Evolutionary conservation across 768 basidiomycete genomes (phyloP), one percentile per base, ranked within the genome.

Genomic region (Pleurotus platypus): DNA sequence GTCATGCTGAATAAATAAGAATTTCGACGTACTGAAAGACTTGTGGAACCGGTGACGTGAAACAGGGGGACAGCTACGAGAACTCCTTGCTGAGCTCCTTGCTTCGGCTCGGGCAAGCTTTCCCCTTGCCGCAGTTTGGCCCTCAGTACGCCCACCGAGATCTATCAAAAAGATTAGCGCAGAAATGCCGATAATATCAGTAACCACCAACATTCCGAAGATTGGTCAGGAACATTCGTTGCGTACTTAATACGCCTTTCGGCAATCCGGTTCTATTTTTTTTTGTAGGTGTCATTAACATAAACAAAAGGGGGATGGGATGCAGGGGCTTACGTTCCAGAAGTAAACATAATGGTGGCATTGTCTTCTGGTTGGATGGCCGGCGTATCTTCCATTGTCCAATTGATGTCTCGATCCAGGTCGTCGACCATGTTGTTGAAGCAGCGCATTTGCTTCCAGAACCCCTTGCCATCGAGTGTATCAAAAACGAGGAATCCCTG

Each of bases 61-160:
- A 86, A 85, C 7, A 86, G 66, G 1, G 84, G 84, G 0, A 83
- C 80, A n/a, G 78, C 72, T 26, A 84, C 64, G 38, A 84, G 63
- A 35, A 73, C 62, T 9, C 73, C 77, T 57, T 70, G 74, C 64
- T 78, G 77, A 5, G 75, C 71, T 5, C 71, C 77, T n/a, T 66
- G 51, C 2, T 67, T 59, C 4, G 67, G 62, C 2, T 62, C 59
- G 11, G 72, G 63, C 18, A 76, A 64, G 38, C 66, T 59, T 9
- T 77, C 75, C 46, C 79, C 77, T 50, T 71, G 66, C 24, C 77
- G 68, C 27, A 81, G 66, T 4, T 64, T 50, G 12, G 75, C 72
- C 56, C 79, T 69, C 39, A 63, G 58, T 13, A 64, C 59, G 4
- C 65, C 69, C 20, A 73, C 70, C 2, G 72, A 60, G 26, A 72